Evolutionary conservation across 306 rosid genomes (phyloP).

Genomic region (Quercus parvula): DNA sequence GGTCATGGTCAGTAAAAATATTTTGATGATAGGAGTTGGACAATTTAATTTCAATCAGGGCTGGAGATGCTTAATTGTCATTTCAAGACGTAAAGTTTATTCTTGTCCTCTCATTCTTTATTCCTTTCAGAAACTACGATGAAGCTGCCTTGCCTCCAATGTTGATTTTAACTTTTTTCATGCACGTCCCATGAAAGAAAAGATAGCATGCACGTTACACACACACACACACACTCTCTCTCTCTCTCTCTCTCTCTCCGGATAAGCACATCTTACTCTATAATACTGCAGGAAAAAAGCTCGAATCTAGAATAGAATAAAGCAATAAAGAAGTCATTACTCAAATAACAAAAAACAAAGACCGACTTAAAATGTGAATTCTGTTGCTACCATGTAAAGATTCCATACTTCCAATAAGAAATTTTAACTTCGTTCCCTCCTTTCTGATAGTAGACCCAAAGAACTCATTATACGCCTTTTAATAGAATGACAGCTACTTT

Average conservation of each 20-base stretch:
- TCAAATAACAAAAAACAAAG: slow-evolving; percentile 16
- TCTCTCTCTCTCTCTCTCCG: background rate
- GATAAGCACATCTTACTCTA: slow-evolving; percentile 39
- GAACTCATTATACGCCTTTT: slow-evolving; percentile 1
- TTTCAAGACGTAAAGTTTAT: slow-evolving; percentile 66
- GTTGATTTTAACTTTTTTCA: slow-evolving; percentile 50
- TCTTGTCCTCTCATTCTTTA: slow-evolving; percentile 77
- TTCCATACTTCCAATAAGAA: slow-evolving; percentile 14
- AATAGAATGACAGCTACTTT: slow-evolving; percentile 11
- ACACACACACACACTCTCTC: slow-evolving; percentile 9
- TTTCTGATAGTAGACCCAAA: slow-evolving; percentile 9
- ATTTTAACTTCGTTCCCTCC: slow-evolving; percentile 41
- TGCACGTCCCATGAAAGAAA: slow-evolving; percentile 68
- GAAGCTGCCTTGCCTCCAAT: slow-evolving; percentile 46
- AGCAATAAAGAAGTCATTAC: slow-evolving; percentile 48
- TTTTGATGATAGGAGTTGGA: background rate
- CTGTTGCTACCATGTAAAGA: slow-evolving; percentile 30
- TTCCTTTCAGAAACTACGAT: slow-evolving; percentile 56
- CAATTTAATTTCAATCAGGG: background rate
- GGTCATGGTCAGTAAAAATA: background rate
- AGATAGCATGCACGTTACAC: slow-evolving; percentile 70
- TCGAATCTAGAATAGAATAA: slow-evolving; percentile 69
- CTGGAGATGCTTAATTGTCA: slow-evolving; percentile 21
- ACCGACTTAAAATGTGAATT: slow-evolving; percentile 12
- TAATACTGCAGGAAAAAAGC: slow-evolving; percentile 40